Percentiles rank a stretch among this genome's conserved stretches.
These are phyloP conservation scores for Citrus cavaleriei DNA, from an alignment of 345 rosid genomes.

Conservation along the genomic window DNA sequence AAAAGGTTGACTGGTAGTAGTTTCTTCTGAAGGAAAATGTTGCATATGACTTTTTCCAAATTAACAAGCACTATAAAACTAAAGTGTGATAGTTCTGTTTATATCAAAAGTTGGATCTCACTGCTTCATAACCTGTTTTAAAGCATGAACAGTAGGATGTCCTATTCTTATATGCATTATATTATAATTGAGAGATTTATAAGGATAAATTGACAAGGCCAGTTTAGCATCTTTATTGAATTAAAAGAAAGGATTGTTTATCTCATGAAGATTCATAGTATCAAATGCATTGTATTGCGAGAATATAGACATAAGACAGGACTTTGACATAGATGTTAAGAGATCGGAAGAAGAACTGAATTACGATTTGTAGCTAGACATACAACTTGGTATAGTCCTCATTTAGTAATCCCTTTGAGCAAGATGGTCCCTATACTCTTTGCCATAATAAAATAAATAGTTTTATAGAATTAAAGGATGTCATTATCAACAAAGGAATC, in stretches of 20 bases:
- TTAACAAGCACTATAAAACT: background rate
- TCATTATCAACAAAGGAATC: background rate
- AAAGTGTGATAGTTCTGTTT: background rate
- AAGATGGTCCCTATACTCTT: too few species aligned
- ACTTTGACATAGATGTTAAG: too few species aligned
- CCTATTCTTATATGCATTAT: background rate
- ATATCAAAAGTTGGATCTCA: too few species aligned
- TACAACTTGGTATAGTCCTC: background rate
- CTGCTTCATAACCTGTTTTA: too few species aligned
- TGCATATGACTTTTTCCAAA: background rate
- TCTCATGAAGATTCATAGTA: too few species aligned
- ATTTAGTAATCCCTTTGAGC: background rate
- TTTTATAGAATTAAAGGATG: background rate
- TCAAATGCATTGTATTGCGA: too few species aligned
- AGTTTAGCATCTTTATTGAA: background rate
- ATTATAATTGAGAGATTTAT: too few species aligned
- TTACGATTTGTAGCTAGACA: too few species aligned
- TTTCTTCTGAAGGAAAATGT: background rate
- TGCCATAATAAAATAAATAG: background rate
- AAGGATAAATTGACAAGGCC: accelerated
- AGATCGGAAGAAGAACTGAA: too few species aligned
- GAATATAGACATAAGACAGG: too few species aligned
- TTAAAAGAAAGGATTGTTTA: too few species aligned
- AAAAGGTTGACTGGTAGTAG: background rate
- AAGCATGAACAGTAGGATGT: background rate